Base-by-base conservation (phyloP, 2,329 filamentous ascomycete species). In the Cercospora zeina region DNA sequence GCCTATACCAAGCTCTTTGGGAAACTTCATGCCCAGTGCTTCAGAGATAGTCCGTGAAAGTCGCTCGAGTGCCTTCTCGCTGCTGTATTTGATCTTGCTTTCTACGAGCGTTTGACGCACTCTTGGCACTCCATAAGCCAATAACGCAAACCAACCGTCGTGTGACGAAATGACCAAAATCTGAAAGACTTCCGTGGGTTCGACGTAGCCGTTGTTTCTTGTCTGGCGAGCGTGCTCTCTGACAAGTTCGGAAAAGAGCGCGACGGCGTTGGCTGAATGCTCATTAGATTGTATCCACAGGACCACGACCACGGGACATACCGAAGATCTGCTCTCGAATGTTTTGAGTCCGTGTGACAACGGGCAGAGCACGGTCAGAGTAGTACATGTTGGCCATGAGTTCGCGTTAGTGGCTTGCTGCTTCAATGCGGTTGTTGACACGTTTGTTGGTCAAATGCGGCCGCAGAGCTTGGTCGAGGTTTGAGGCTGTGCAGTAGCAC, bases 301-400 rank as follows among this genome's bases (percentile, higher is more conserved):
- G 45, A 7, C 45, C 5, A 30, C 11, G 11, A 7, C 13, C 9
- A n/a, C 21, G 45, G 27, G 11, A 30, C 51, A 7, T 30, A 37
- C 53, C 53, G 39, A 55, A 39, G 21, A 55, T 30, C 31, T 55
- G 53, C 27, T 55, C 53, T 10, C 53, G 53, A 19, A 27, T 34
- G 19, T 33, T 39, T 5, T 31, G 31, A 2, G 31, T 55, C 2
- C 16, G 27, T 10, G 34, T 30, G 30, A 39, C 21, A 1, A 34
- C 16, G 13, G 31, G 16, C n/a, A 55, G 11, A 13, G 14, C 53
- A 19, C 34, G 16, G 11, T 36, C 19, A n/a, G 45, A 30, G 34
- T 55, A 55, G 21, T 55, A 10, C 53, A 55, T 55, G 2, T 21
- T 42, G 53, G 3, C 14, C 21, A 9, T n/a, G 27, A 9, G 4